Conservation (phyloP, 73 alveolate genomes). For the Effrenium voratum region DNA sequence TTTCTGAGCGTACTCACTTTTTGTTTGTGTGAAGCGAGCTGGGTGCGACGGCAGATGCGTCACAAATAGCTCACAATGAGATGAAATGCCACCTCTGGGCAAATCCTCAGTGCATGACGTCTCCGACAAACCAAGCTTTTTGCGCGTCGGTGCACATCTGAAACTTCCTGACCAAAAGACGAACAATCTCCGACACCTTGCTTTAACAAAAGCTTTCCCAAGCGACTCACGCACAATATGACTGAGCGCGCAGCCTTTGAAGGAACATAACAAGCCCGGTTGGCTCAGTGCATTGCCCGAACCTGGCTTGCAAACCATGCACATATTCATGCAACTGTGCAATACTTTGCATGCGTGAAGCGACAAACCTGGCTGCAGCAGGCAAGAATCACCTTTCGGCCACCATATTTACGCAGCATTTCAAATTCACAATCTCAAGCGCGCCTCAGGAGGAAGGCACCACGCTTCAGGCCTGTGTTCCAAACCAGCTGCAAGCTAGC, state of each 20-base stretch:
- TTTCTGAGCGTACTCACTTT: no score
- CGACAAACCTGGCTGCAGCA: neutral
- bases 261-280: constrained; percentile 19
- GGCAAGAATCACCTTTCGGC: neutral
- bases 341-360: no score
- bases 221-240: neutral
- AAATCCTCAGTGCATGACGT: neutral
- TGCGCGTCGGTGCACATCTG: no score
- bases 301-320: neutral
- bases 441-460: constrained; percentile 73
- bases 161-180: no score
- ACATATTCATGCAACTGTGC: no score
- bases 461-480: constrained; percentile 35
- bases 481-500: no score
- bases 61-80: constrained; percentile 49
- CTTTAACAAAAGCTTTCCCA: neutral
- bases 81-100: constrained; percentile 68
- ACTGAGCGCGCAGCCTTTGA: constrained; percentile 17
- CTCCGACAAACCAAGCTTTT: no score
- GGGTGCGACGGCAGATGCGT: no score
- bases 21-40: no score
- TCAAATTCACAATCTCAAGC: no score
- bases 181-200: no score
- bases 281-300: neutral
- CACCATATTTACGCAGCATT: neutral